These are phyloP conservation scores for Lactarius pseudohatsudake DNA, from an alignment of 768 basidiomycete genomes.

Conservation along the genomic window DNA sequence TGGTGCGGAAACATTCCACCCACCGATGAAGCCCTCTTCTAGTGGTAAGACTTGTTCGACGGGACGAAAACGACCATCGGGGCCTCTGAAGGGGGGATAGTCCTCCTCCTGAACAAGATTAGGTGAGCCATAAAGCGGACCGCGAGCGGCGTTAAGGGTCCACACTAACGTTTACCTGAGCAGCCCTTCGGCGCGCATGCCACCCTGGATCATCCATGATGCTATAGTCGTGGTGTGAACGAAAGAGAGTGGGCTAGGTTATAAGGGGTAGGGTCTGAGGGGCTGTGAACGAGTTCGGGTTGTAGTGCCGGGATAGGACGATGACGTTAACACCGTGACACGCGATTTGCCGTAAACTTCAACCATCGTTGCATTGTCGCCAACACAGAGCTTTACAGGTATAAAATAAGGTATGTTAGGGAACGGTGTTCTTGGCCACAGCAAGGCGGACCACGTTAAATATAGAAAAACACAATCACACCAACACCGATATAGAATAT, in stretches of 20 bases:
- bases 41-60: slow-evolving; percentile 61
- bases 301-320: not conserved
- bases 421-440: slow-evolving; percentile 17
- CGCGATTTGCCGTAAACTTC: slow-evolving; percentile 1
- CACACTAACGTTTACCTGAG: slow-evolving; percentile 43
- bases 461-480: slow-evolving; percentile 1
- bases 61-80: slow-evolving; percentile 53
- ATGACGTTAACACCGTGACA: not conserved
- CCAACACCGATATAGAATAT: slow-evolving; percentile 9
- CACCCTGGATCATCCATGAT: slow-evolving; percentile 78
- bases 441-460: slow-evolving; percentile 10
- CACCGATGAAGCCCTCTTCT: slow-evolving; percentile 61
- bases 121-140: slow-evolving; percentile 36
- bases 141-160: slow-evolving; percentile 1
- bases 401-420: slow-evolving; percentile 14
- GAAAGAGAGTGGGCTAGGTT: not conserved
- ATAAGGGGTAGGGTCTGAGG: not conserved
- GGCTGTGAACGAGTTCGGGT: not conserved
- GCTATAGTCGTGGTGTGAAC: not conserved
- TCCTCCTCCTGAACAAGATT: slow-evolving; percentile 30
- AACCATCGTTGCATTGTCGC: slow-evolving; percentile 3
- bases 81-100: slow-evolving; percentile 39
- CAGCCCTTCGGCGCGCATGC: slow-evolving; percentile 65
- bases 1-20: slow-evolving; percentile 41
- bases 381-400: slow-evolving; percentile 12